Evolutionary conservation across 768 basidiomycete genomes (phyloP), one percentile per base, ranked within the genome.

Genomic region (Naganishia friedmannii): DNA sequence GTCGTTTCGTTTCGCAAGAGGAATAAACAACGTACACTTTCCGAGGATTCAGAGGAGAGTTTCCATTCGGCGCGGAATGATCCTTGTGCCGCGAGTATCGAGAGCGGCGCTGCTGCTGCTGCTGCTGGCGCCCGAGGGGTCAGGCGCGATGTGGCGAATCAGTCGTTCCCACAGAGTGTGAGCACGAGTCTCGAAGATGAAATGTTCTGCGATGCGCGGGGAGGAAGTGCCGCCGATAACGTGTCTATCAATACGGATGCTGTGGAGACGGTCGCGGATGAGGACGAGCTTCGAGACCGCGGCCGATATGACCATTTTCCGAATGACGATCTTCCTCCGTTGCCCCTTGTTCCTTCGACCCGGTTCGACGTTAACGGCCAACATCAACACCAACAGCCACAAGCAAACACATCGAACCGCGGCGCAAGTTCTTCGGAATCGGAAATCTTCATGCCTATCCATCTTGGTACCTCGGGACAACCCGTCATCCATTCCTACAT

Each of bases 91-190:
- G n/a, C 53, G 26, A 60, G 66, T 15, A 26, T 45, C 17, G 60
- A 63, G 31, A 63, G 32, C 6, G 28, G 17, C 34, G 34, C 34
- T 23, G n/a, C 34, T 21, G 37, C 9, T 42, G 9, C 9, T 42
- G 42, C 9, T 42, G 34, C 34, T 37, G 34, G 6, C 12, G 34
- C 34, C 12, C 6, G 34, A 12, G 12, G 34, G 34, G 42, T 37
- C 15, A 15, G 37, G 26, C 29, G 60, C 34, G 34, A 12, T 5
- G 26, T 46, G 10, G 23, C 60, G n/a, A 67, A 72, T 32, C 57
- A 68, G 29, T 65, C 57, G 23, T 72, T 72, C 53, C 71, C 71
- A 21, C 55, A 57, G 23, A 54, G 51, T 23, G 67, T 72, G 23
- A 68, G 66, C n/a, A 70, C 54, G 70, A 48, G 42, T 15, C 45